phyloP scores from a whole-genome alignment of 768 basidiomycete genomes.

The Pleurotus tuber-regium region DNA sequence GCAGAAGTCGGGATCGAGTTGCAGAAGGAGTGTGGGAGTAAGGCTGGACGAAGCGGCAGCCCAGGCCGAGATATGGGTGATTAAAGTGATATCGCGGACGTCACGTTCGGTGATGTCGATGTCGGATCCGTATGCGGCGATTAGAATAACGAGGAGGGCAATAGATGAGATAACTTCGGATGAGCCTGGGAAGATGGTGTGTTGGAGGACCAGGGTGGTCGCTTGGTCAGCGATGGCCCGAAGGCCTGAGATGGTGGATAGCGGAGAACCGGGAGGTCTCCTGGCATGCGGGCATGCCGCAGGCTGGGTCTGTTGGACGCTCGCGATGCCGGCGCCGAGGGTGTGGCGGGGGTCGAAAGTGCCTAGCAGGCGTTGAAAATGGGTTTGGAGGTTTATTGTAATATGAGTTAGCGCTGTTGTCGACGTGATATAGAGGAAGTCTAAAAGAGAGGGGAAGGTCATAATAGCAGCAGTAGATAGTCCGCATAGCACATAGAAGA shows the following conservation, averaged over 20 bases:
- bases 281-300: too few relatives aligned
- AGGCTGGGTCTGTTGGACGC: background rate
- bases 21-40: background rate
- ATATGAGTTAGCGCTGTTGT: background rate
- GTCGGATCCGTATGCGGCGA: background rate
- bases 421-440: background rate
- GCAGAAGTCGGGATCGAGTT: background rate
- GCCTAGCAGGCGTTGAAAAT: background rate
- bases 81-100: background rate
- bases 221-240: background rate
- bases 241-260: background rate
- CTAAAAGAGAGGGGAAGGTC: background rate
- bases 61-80: slow-evolving; percentile 3
- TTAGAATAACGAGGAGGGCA: background rate
- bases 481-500: background rate
- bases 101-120: background rate
- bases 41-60: background rate
- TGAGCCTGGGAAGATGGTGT: background rate
- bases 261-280: too few relatives aligned
- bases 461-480: background rate
- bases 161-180: background rate
- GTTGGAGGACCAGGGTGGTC: background rate
- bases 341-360: too few relatives aligned
- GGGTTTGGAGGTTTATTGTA: background rate
- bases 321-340: background rate